phyloP scores from a whole-genome alignment of 1,284 basidiomycete genomes.

The Porodaedalea pini region DNA sequence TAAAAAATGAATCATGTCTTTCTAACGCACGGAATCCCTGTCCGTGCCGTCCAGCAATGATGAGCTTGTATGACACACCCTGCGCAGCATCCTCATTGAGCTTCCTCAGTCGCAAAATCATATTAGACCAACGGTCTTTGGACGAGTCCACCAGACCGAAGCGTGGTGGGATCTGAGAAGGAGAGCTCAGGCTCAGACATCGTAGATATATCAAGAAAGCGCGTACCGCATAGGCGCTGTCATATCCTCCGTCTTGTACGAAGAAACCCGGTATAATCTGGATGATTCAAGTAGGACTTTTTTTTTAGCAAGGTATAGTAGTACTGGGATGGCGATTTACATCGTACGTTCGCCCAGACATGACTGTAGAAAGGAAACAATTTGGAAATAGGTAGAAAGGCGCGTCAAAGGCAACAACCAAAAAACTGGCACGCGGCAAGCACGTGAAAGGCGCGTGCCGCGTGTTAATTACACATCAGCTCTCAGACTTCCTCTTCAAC shows the following conservation, averaged over 20 bases:
- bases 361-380: neutral
- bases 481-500: no score
- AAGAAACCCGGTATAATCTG: conserved; percentile 40
- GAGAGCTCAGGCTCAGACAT: neutral
- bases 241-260: conserved; percentile 31
- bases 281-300: no score
- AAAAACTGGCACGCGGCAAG: neutral
- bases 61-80: conserved; percentile 53
- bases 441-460: neutral
- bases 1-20: neutral
- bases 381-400: no score
- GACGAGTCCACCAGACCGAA: conserved; percentile 60
- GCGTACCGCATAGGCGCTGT: conserved; percentile 22
- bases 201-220: neutral
- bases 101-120: conserved; percentile 39
- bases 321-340: neutral
- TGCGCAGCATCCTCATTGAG: conserved; percentile 44
- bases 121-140: conserved; percentile 49
- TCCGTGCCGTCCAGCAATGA: conserved; percentile 69
- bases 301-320: neutral
- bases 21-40: conserved; percentile 59
- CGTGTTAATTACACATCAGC: no score
- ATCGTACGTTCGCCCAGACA: neutral
- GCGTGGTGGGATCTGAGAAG: conserved; percentile 21
- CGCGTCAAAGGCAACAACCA: no score